A percentile compares a stretch with the other conserved stretches of the same genome.
phyloP scores from a whole-genome alignment of 257 asterid species.

The Galeopsis tetrahit region DNA sequence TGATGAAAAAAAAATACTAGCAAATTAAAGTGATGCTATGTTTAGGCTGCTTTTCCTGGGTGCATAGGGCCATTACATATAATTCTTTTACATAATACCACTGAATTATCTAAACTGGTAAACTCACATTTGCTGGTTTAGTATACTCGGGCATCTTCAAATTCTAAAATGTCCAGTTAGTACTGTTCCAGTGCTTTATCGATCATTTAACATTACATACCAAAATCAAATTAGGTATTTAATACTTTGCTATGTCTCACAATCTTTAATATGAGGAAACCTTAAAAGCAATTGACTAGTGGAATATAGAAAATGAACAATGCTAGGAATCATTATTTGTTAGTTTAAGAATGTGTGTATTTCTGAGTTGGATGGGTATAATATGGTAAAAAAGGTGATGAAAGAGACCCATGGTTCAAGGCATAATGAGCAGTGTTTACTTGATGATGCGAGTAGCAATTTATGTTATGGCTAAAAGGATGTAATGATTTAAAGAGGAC shows the following conservation, averaged over 20 bases:
- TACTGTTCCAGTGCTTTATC: conserved; percentile 9
- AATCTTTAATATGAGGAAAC: background rate
- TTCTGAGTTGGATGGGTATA: background rate
- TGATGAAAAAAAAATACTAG: background rate
- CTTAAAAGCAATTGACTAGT: background rate
- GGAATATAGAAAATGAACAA: background rate
- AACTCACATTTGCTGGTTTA: background rate
- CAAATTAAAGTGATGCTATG: background rate
- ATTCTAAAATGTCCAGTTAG: background rate
- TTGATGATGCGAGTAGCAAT: background rate
- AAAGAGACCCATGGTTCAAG: background rate
- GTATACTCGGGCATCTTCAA: background rate
- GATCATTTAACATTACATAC: background rate
- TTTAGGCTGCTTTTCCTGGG: background rate
- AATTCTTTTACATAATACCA: background rate
- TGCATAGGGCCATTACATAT: background rate
- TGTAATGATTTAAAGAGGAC: conserved; percentile 20
- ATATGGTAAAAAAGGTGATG: background rate
- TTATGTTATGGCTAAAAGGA: background rate
- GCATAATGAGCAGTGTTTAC: background rate
- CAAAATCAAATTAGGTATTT: background rate
- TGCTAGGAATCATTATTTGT: background rate
- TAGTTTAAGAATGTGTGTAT: background rate
- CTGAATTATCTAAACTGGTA: background rate
- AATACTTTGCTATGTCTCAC: background rate